phyloP scores from a whole-genome alignment of 352 stramenopile species.

The Vaucheria bursata region DNA sequence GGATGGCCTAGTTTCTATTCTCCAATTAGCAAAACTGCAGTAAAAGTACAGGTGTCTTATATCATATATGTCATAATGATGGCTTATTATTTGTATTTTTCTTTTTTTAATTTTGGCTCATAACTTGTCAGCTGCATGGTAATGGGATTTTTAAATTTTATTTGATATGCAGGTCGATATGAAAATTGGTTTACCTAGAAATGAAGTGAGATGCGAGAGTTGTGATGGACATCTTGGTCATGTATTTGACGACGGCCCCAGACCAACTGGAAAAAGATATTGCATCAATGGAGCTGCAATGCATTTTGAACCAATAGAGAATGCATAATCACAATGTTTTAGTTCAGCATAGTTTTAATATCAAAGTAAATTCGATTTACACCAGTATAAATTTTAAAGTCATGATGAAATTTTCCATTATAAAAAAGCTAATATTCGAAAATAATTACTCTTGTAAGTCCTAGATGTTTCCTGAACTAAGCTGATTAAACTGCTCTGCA shows the following conservation, averaged over 20 bases:
- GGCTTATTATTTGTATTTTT: not conserved
- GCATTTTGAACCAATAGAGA: conserved; percentile 36
- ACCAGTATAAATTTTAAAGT: too few species aligned
- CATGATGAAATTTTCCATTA: too few species aligned
- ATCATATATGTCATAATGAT: not conserved
- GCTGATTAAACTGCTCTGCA: too few species aligned
- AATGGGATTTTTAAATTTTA: too few species aligned
- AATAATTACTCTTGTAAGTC: too few species aligned
- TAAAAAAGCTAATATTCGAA: too few species aligned
- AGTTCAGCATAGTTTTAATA: too few species aligned
- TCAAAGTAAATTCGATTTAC: too few species aligned
- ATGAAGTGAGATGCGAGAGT: conserved; percentile 29
- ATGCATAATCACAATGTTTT: too few species aligned
- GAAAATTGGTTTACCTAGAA: conserved; percentile 17
- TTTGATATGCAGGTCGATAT: conserved; percentile 10
- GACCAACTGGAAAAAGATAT: conserved; percentile 48
- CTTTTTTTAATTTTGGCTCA: too few species aligned
- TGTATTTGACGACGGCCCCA: conserved; percentile 50
- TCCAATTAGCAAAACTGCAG: not conserved
- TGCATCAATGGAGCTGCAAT: conserved; percentile 53
- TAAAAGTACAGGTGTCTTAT: not conserved
- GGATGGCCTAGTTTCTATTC: conserved; percentile 52
- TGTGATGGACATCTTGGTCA: conserved; percentile 46
- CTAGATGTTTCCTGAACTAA: too few species aligned
- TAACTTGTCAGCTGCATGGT: too few species aligned